These are phyloP conservation scores for Paraphaeosphaeria sporulosa DNA, from an alignment of 2,329 filamentous ascomycete species.

Conservation along the genomic window DNA sequence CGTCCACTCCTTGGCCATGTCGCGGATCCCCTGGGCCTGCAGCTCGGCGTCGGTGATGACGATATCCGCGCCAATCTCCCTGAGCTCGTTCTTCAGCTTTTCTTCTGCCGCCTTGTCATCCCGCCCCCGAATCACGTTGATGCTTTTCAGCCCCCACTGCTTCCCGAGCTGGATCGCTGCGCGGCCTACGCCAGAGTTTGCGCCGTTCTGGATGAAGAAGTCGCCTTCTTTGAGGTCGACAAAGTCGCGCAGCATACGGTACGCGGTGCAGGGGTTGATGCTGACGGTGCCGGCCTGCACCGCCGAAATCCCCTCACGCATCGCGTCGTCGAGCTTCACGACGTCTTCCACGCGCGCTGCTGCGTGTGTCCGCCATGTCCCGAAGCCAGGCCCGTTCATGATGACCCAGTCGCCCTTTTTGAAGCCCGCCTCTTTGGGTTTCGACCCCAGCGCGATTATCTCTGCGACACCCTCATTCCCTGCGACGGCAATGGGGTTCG, in stretches of 20 bases:
- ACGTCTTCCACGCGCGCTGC: slow-evolving; percentile 69
- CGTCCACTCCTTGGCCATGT: slow-evolving; percentile 70
- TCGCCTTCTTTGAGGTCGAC: slow-evolving; percentile 72
- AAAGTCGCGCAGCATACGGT: slow-evolving; percentile 89
- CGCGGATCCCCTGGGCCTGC: slow-evolving; percentile 68
- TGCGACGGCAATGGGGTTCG: slow-evolving; percentile 76
- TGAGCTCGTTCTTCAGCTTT: slow-evolving; percentile 67
- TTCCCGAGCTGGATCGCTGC: slow-evolving; percentile 87
- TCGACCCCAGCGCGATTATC: slow-evolving; percentile 73
- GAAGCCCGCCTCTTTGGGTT: slow-evolving; percentile 62
- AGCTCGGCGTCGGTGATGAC: slow-evolving; percentile 70
- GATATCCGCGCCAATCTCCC: slow-evolving; percentile 67
- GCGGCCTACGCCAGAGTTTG: slow-evolving; percentile 90
- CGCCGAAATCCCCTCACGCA: slow-evolving; percentile 73
- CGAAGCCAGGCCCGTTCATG: slow-evolving; percentile 81
- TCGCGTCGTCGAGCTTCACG: slow-evolving; percentile 73
- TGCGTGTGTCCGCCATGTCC: slow-evolving; percentile 94
- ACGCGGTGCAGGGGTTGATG: slow-evolving; percentile 94
- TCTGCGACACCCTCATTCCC: slow-evolving; percentile 96
- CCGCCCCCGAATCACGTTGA: slow-evolving; percentile 86
- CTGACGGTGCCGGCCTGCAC: slow-evolving; percentile 86
- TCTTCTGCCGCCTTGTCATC: slow-evolving; percentile 75
- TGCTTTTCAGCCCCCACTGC: slow-evolving; percentile 87
- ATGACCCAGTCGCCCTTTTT: slow-evolving; percentile 91
- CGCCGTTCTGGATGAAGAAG: slow-evolving; percentile 97